Evolutionary conservation across 2,329 filamentous ascomycete genomes (phyloP).

Genomic region (Aspergillus sp.): DNA sequence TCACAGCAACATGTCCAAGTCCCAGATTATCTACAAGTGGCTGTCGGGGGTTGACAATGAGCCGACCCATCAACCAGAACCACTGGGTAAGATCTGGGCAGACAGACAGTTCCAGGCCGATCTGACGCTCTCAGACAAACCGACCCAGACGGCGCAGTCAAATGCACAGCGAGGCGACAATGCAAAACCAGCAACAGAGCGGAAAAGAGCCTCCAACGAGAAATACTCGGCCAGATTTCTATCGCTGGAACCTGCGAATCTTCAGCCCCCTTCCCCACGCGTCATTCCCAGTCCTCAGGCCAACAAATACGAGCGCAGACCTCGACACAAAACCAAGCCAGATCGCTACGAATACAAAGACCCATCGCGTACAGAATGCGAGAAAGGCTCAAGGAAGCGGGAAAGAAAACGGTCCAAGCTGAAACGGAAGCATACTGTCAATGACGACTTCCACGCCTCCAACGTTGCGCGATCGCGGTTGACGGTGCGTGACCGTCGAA

Average conservation of each 20-base stretch:
- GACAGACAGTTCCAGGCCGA: too few species aligned
- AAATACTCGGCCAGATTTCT: too few species aligned
- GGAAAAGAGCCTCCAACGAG: neutral
- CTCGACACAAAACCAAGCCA: slow-evolving; percentile 47
- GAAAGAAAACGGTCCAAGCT: slow-evolving; percentile 17
- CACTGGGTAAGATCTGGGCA: too few species aligned
- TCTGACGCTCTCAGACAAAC: too few species aligned
- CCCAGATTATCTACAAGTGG: neutral
- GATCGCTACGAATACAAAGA: slow-evolving; percentile 46
- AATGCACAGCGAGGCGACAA: too few species aligned
- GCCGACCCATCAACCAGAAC: too few species aligned
- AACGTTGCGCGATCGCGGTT: slow-evolving; percentile 45
- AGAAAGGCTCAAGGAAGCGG: slow-evolving; percentile 3
- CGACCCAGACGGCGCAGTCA: too few species aligned
- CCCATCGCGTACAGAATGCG: slow-evolving; percentile 1
- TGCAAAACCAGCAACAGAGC: too few species aligned
- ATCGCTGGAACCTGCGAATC: too few species aligned
- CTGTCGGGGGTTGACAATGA: too few species aligned
- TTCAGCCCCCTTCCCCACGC: too few species aligned
- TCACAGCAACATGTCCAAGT: too few species aligned
- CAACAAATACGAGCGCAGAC: slow-evolving; percentile 39
- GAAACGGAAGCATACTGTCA: slow-evolving; percentile 33
- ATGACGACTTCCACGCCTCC: slow-evolving; percentile 48
- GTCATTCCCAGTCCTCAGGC: neutral
- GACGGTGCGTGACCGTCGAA: slow-evolving; percentile 35